phyloP scores from a whole-genome alignment of 176 grass and related monocot species.

The Triticum turgidum region DNA sequence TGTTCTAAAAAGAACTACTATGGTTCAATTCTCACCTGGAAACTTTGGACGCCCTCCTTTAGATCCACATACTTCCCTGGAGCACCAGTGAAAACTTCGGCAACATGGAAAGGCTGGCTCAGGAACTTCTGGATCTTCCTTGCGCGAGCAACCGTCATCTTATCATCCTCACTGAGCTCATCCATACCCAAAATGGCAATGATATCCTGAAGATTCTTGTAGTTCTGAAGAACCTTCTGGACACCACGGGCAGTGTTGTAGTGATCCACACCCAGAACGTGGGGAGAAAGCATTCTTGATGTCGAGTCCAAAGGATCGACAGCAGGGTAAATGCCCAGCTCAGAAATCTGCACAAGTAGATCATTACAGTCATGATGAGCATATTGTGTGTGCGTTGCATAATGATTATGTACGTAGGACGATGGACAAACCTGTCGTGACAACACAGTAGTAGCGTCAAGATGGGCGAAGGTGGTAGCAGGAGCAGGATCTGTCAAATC shows the following conservation, averaged over 20 bases:
- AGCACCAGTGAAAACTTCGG: constrained; percentile 96
- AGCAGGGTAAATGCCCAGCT: constrained; percentile 93
- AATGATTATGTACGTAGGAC: not conserved
- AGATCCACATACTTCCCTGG: constrained; percentile 96
- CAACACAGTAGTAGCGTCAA: constrained; percentile 96
- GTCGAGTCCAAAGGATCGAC: constrained; percentile 91
- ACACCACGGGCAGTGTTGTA: constrained; percentile 99
- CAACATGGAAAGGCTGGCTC: constrained; percentile 97
- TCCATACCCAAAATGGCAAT: constrained; percentile 99
- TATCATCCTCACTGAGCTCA: constrained; percentile 96
- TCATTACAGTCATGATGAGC: constrained; percentile 21
- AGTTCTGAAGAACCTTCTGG: constrained; percentile 99
- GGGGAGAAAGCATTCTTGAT: constrained; percentile 93
- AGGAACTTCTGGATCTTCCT: constrained; percentile 94
- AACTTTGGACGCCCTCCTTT: constrained; percentile 82
- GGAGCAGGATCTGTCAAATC: constrained; percentile 98
- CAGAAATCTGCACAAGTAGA: constrained; percentile 67
- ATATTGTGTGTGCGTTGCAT: not conserved
- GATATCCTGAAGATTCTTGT: constrained; percentile 99
- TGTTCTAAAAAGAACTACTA: not conserved
- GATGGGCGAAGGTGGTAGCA: constrained; percentile 95
- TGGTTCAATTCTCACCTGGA: constrained; percentile 59
- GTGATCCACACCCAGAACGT: constrained; percentile 78
- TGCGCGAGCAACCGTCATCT: constrained; percentile 84
- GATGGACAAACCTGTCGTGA: constrained; percentile 66